Evolutionary conservation across 116 monocot species (phyloP).

Genomic region (Iris pallida): DNA sequence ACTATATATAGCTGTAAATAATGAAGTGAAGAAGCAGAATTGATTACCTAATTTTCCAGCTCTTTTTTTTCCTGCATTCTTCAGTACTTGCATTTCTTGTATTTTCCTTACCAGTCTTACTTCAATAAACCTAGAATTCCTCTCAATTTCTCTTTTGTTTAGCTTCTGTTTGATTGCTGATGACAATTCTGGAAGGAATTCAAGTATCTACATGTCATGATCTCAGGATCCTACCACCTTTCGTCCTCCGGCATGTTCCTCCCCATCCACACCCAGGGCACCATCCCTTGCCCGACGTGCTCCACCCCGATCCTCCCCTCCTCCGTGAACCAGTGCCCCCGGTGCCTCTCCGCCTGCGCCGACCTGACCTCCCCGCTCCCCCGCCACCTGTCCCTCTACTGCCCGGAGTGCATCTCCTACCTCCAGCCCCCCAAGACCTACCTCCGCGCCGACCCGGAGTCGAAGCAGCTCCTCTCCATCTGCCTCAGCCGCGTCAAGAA

Average conservation of each 20-base stretch:
- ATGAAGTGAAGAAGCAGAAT: too few relatives aligned
- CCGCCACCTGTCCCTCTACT: conserved; percentile 55
- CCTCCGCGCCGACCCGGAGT: conserved; percentile 62
- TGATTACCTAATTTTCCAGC: too few relatives aligned
- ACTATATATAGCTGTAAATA: too few relatives aligned
- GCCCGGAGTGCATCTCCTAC: conserved; percentile 74
- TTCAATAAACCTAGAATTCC: too few relatives aligned
- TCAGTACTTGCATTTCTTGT: too few relatives aligned
- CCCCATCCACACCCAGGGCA: conserved; percentile 47
- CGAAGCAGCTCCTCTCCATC: conserved; percentile 62
- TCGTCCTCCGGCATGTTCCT: conserved; percentile 48
- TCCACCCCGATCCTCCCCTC: conserved; percentile 62
- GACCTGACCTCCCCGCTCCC: conserved; percentile 76
- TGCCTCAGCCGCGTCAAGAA: conserved; percentile 35
- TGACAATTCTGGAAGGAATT: too few relatives aligned
- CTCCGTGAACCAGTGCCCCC: conserved; percentile 72
- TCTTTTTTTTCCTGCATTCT: too few relatives aligned
- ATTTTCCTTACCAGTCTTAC: too few relatives aligned
- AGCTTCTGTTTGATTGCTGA: too few relatives aligned
- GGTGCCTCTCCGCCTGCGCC: conserved; percentile 57
- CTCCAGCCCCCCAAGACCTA: conserved; percentile 72
- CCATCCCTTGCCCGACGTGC: conserved; percentile 75
- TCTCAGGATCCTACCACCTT: too few relatives aligned
- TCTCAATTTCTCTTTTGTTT: too few relatives aligned
- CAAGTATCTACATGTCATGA: too few relatives aligned